Base-by-base conservation (phyloP, 768 basidiomycete genomes). In the Dictyophora rubrovolvata region DNA sequence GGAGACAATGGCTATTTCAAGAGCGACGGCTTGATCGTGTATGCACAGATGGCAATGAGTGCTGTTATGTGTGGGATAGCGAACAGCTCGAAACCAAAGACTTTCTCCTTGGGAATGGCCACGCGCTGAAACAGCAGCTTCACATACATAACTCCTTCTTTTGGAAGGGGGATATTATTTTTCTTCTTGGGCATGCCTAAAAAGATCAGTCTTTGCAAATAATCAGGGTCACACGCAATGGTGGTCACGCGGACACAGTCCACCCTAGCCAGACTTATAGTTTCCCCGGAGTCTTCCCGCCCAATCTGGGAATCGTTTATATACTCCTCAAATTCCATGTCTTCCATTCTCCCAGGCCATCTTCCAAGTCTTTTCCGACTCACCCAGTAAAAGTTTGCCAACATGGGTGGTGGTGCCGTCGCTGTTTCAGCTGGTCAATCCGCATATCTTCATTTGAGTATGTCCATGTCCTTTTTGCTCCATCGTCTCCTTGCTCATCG, bases 351-450 rank as follows among this genome's bases (percentile, higher is more conserved):
- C 52, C 49, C 57, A 59, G 53, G 47, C 34, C 53, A 21, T 62
- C 22, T 42, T 34, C 50, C 23, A 52, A 52, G 50, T 52, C 50
- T 23, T 42, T 2, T 42, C 42, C 42, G 42, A 42, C 42, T 42
- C 42, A 42, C 10, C 60, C 60, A 51, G 21, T 34, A 28, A 6
- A 46, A 60, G 54, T 57, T 54, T 23, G 65, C 64, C 53, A 77
- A 62, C 66, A 87, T 87, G 84, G 82, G 72, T 67, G 80, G 67
- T 62, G 83, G 79, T 69, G 74, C 76, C 28, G 66, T 61, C 64
- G 73, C 73, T 62, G 18, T 35, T 16, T 20, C 22, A 10, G 10
- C 48, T 35, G 35, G 49, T n/a, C 11, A 58, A 17, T 7, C 33
- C 33, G 56, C 48, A 6, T 58, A 58, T 58, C 10, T 34, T 23